These are phyloP conservation scores for Emmonsia crescens DNA, from an alignment of 2,329 filamentous ascomycete genomes.

Conservation along the genomic window DNA sequence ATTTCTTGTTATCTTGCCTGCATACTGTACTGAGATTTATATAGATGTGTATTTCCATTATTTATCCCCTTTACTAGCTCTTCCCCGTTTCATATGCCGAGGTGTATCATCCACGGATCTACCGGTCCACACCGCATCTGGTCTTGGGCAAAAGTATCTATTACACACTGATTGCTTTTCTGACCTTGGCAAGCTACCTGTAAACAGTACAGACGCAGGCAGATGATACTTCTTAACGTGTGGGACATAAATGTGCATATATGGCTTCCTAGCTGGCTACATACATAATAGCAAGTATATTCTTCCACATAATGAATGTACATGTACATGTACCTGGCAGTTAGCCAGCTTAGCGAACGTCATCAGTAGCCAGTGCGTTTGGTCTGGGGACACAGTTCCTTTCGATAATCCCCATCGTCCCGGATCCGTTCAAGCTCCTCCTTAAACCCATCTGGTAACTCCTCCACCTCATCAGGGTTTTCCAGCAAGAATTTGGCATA, in stretches of 20 bases:
- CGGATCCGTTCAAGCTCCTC: background rate
- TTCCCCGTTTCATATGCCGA: background rate
- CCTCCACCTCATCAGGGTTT: background rate
- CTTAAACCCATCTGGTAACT: background rate
- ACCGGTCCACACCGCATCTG: background rate
- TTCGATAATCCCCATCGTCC: background rate
- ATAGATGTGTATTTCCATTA: background rate
- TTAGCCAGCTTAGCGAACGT: background rate
- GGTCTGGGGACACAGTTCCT: background rate
- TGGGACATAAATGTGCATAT: background rate
- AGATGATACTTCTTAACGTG: background rate
- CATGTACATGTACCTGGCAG: background rate
- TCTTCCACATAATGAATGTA: background rate
- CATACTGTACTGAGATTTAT: background rate
- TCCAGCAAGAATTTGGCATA: background rate
- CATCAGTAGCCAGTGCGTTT: background rate
- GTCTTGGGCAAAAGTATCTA: background rate
- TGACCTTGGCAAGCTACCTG: too few species aligned
- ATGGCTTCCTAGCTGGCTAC: background rate
- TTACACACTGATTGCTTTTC: too few species aligned
- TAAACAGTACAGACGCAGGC: too few species aligned
- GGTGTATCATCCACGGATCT: background rate
- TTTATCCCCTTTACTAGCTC: background rate
- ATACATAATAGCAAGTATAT: background rate
- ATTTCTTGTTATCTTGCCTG: background rate